Evolutionary conservation across 1,139 yeast species (phyloP).

Genomic region (Kurtzmaniella quercitrusa): DNA sequence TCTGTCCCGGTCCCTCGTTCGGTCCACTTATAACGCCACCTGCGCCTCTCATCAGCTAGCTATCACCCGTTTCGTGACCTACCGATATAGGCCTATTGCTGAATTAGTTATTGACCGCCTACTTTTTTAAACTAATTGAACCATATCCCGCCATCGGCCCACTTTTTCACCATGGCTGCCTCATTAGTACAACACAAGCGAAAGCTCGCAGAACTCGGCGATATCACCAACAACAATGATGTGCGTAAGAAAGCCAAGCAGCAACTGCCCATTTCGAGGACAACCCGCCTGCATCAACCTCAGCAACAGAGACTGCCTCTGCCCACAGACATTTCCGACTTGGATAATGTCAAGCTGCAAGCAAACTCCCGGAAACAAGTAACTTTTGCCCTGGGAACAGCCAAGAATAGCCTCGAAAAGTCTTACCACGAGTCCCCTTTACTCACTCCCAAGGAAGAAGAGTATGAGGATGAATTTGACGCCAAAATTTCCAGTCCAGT

Average conservation of each 20-base stretch:
- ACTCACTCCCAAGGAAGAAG: conserved; percentile 41
- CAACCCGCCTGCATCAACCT: conserved; percentile 3
- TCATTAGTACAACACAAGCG: conserved; percentile 20
- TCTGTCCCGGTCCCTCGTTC: background rate
- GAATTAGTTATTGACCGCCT: too few species aligned
- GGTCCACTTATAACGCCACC: too few species aligned
- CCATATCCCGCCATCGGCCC: too few species aligned
- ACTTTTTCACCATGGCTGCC: conserved; percentile 21
- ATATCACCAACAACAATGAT: conserved; percentile 25
- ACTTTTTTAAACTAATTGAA: too few species aligned
- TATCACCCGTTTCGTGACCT: background rate
- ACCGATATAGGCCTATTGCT: too few species aligned
- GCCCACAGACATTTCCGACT: conserved; percentile 17
- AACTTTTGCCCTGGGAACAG: conserved; percentile 15
- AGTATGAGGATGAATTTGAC: conserved; percentile 13
- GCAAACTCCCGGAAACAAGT: conserved; percentile 19
- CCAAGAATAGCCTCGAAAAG: conserved; percentile 16
- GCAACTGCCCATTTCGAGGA: conserved; percentile 5
- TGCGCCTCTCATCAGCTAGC: too few species aligned
- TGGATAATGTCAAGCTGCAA: conserved; percentile 10
- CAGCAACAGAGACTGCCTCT: conserved; percentile 26
- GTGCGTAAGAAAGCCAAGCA: conserved; percentile 8
- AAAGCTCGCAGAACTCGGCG: conserved; percentile 31
- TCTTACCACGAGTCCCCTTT: conserved; percentile 32
- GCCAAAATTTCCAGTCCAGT: background rate